Base-by-base conservation (phyloP, 2,329 filamentous ascomycete species). In the Pyrenochaeta sp. region DNA sequence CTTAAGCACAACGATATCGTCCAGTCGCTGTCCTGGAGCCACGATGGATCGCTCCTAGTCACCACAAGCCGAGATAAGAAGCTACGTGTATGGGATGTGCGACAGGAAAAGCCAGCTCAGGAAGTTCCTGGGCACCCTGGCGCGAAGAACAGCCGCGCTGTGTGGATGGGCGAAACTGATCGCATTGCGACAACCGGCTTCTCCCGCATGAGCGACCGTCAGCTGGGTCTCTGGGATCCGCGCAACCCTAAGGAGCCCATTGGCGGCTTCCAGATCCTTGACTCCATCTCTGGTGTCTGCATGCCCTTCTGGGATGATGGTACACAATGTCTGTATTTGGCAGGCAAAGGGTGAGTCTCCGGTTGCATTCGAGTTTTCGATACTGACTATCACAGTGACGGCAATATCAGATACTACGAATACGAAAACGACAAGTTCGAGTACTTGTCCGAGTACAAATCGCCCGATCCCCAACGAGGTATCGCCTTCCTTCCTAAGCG, bases 251-350 rank as follows among this genome's bases (percentile, higher is more conserved):
- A 78, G 36, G 90, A 96, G 71, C 95, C 95, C 48, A 90, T 98
- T 71, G 93, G 92, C 50, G 93, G 93, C 15, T 97, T 97, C 81
- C 89, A 87, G 71, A 91, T 91, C 68, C 86, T 99, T 48, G 95
- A 99, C 80, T 96, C 92, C 46, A 97, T 97, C 72, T 97, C 94
- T 45, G 95, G 95, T 77, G 93, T 99, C 59, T 96, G 93, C 85
- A 97, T 99, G 92, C 95, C 95, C 32, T 98, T 99, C 86, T 99
- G 95, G 95, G 95, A 99, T 77, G 94, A 98, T 60, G 92, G 93
- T 60, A 97, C 92, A 51, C 93, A 95, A 81, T 96, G 92, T 77
- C 84, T 99, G 73, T 99, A 97, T 80, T 86, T 99, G 75, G 95
- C 95, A 72, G 95, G 95, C 76, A 98, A 98, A 84, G 95, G 94